phyloP scores from a whole-genome alignment of 2,329 filamentous ascomycete species.

The Tolypocladium tundrense region DNA sequence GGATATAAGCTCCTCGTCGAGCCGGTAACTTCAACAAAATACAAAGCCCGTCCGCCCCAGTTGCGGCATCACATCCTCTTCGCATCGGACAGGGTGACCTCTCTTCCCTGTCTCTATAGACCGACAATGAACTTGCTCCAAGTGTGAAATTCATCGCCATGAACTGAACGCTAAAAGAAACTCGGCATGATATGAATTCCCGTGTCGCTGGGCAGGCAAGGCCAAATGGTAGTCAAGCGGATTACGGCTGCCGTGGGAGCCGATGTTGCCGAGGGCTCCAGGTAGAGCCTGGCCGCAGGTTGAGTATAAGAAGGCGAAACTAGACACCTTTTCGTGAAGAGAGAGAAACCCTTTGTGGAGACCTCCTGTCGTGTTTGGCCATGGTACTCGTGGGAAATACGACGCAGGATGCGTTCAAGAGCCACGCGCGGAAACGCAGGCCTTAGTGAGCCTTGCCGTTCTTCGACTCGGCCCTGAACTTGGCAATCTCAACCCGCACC shows the following conservation, averaged over 20 bases:
- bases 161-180: neutral
- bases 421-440: neutral
- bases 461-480: constrained; percentile 53
- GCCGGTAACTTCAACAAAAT: neutral
- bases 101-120: neutral
- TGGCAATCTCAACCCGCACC: constrained; percentile 66
- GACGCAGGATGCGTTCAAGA: neutral
- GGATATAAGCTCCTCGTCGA: neutral
- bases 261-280: neutral
- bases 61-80: neutral
- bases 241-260: neutral
- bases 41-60: neutral
- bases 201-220: neutral
- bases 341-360: neutral
- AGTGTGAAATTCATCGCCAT: neutral
- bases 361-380: neutral
- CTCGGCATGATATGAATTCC: neutral
- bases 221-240: neutral
- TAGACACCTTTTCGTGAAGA: neutral
- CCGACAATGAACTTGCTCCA: neutral
- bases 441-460: constrained; percentile 41
- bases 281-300: neutral
- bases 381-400: neutral
- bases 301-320: neutral
- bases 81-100: neutral